phyloP scores from a whole-genome alignment of 352 stramenopile species.

The Phytophthora pseudosyringae region DNA sequence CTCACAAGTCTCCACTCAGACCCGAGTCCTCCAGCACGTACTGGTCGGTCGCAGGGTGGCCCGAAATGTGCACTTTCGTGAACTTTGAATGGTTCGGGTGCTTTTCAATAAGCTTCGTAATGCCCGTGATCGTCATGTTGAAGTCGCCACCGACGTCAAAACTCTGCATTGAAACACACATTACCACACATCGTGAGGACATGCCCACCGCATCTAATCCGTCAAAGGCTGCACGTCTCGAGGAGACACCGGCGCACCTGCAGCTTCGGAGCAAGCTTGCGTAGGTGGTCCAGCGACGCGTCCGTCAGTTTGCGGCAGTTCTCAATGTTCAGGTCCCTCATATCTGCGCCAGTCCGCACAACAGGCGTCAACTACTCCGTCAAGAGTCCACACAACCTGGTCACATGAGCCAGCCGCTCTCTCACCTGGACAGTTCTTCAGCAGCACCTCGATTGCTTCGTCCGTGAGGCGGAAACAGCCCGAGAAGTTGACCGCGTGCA shows the following conservation, averaged over 20 bases:
- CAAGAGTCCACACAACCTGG: background rate
- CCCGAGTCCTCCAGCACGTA: conserved; percentile 30
- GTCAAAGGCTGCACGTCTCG: background rate
- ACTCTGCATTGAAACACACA: conserved; percentile 48
- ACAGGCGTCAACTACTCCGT: background rate
- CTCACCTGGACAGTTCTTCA: conserved; percentile 81
- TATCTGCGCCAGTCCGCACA: conserved; percentile 44
- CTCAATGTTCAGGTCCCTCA: conserved; percentile 90
- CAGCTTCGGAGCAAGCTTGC: conserved; percentile 81
- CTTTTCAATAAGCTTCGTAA: conserved; percentile 91
- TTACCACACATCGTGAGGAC: background rate
- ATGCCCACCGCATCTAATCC: background rate
- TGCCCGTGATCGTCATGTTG: conserved; percentile 89
- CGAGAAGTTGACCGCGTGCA: conserved; percentile 88
- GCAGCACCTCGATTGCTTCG: conserved; percentile 78
- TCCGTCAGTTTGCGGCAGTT: conserved; percentile 92
- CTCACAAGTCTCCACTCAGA: no score
- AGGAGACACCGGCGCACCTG: conserved; percentile 47
- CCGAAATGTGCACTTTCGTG: conserved; percentile 84
- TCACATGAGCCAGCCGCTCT: background rate
- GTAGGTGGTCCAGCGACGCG: conserved; percentile 73
- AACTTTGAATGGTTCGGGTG: conserved; percentile 92
- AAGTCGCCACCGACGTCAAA: conserved; percentile 89
- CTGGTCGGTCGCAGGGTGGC: conserved; percentile 84
- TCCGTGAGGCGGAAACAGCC: conserved; percentile 90